Conservation (phyloP, 345 rosid species). For the Melaleuca quinquenervia region DNA sequence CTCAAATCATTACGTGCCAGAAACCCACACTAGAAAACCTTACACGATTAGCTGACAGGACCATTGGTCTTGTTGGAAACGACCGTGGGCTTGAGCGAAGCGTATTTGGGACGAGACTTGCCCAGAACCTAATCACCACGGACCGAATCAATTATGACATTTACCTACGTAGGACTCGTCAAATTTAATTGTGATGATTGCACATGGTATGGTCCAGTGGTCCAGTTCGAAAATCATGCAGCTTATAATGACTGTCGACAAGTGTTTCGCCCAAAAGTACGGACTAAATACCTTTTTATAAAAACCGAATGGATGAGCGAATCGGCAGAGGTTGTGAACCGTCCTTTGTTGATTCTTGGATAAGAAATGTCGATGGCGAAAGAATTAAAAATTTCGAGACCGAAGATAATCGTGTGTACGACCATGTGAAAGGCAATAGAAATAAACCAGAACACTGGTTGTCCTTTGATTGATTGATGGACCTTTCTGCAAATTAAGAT, state of each 20-base stretch:
- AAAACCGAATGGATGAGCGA: neutral
- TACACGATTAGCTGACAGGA: neutral
- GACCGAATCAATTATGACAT: neutral
- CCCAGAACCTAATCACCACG: neutral
- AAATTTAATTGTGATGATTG: neutral
- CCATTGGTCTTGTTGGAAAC: neutral
- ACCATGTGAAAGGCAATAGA: neutral
- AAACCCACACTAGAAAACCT: neutral
- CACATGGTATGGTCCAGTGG: neutral
- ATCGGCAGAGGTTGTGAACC: neutral
- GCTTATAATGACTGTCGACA: neutral
- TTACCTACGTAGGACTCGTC: neutral
- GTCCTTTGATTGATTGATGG: neutral
- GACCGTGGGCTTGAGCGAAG: neutral
- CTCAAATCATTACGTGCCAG: neutral
- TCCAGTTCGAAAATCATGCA: neutral
- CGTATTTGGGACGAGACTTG: neutral
- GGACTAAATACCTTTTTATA: neutral
- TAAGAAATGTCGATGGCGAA: neutral
- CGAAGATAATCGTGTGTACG: rapidly evolving
- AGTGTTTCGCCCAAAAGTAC: neutral
- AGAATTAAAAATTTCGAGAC: neutral
- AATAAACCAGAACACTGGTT: neutral
- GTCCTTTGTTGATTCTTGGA: neutral
- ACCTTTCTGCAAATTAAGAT: neutral